Conservation (phyloP, 768 basidiomycete species). For the Tephrocybe sp. region DNA sequence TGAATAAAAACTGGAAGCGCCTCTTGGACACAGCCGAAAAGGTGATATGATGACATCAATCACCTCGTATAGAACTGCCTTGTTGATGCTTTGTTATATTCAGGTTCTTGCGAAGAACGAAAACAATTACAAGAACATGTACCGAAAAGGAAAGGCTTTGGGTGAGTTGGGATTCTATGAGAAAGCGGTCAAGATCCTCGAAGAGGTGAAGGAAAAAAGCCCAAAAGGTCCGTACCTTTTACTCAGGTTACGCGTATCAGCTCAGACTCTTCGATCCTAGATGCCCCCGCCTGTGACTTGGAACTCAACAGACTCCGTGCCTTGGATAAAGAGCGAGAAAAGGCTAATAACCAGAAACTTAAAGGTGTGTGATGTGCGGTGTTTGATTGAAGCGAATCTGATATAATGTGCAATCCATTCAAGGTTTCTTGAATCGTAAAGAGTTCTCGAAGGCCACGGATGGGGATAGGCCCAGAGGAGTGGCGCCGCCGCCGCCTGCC, state of each 20-base stretch:
- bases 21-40: slow-evolving; percentile 82
- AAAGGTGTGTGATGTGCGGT: slow-evolving; percentile 49
- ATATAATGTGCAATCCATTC: neutral
- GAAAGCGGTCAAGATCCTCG: slow-evolving; percentile 64
- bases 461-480: neutral
- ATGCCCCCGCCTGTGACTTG: slow-evolving; percentile 56
- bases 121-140: slow-evolving; percentile 76
- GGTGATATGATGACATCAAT: slow-evolving; percentile 30
- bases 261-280: slow-evolving; percentile 30
- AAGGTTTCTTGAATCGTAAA: slow-evolving; percentile 51
- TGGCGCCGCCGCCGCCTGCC: slow-evolving; percentile 4
- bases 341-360: slow-evolving; percentile 65
- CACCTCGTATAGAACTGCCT: too few species aligned
- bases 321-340: slow-evolving; percentile 69
- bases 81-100: neutral
- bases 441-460: slow-evolving; percentile 8
- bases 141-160: slow-evolving; percentile 78
- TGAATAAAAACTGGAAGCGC: slow-evolving; percentile 77
- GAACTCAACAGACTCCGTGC: slow-evolving; percentile 63
- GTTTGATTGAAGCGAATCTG: neutral
- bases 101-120: slow-evolving; percentile 78
- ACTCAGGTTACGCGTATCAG: neutral
- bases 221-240: slow-evolving; percentile 46
- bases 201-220: slow-evolving; percentile 64
- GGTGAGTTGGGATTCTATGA: slow-evolving; percentile 78